Conservation (phyloP, 225 moss, liverwort and hornwort species). For the Marchantia polymorpha region DNA sequence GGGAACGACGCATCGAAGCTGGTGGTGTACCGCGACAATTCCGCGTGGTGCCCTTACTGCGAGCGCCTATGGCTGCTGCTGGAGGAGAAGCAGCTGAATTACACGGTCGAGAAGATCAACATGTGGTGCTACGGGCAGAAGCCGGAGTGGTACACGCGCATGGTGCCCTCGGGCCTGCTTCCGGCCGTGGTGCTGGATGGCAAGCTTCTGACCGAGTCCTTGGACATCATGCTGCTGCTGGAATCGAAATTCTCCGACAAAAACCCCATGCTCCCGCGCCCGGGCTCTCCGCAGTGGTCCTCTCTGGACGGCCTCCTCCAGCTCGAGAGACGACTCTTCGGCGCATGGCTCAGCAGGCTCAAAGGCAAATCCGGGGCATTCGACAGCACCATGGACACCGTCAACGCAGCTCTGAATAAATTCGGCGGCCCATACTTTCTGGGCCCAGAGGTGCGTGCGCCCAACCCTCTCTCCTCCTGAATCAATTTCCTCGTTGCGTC, state of each 20-base stretch:
- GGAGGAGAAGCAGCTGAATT: conserved; percentile 78
- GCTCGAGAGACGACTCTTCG: conserved; percentile 56
- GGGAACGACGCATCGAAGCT: conserved; percentile 48
- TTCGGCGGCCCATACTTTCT: conserved; percentile 79
- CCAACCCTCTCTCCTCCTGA: no score
- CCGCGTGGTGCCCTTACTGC: conserved; percentile 88
- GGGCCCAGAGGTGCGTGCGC: conserved; percentile 55
- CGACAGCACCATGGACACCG: conserved; percentile 49
- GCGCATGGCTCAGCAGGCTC: conserved; percentile 63
- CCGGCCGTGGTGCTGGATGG: conserved; percentile 69
- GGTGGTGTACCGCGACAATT: conserved; percentile 76
- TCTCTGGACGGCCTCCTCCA: conserved; percentile 48
- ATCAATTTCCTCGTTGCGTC: neutral
- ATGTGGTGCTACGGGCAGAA: conserved; percentile 88
- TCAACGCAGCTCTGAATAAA: conserved; percentile 49
- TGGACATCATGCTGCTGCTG: conserved; percentile 78
- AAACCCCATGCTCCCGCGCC: conserved; percentile 57
- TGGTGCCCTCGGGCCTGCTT: conserved; percentile 79
- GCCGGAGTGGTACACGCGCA: conserved; percentile 68
- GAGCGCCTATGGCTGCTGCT: conserved; percentile 88
- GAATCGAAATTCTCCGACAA: conserved; percentile 65
- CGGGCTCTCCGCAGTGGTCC: conserved; percentile 35
- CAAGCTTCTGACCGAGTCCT: conserved; percentile 57
- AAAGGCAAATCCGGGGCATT: conserved; percentile 45
- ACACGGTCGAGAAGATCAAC: conserved; percentile 75